Base-by-base conservation (phyloP, 805 yeast species). In the Hanseniaspora taiwanica region DNA sequence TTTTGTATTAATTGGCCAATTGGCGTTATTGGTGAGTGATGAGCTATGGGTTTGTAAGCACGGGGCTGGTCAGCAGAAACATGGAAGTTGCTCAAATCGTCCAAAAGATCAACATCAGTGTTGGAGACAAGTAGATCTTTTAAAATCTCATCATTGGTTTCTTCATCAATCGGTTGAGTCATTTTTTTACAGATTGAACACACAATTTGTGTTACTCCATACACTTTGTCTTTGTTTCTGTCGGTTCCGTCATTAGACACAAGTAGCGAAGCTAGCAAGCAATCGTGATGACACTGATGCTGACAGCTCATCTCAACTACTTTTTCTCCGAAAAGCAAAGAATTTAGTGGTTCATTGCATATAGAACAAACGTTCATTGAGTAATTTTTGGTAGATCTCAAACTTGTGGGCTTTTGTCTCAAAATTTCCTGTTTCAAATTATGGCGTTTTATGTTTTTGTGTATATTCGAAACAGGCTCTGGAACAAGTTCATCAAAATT, bases 251-350 rank as follows among this genome's bases (percentile, higher is more conserved):
- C 8, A 7, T 17, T 19, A 13, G 27, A n/a, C 19, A 16, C 10
- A 6, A 21, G 32, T 16, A 38, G 46, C 18, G 60, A 44, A 31
- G 62, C 39, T 3, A 57, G 44, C 24, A 59, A 65, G 44, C 77
- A 72, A 40, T 65, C 59, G 40, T 58, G 57, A 48, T 72, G 77
- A 21, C 65, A 53, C 31, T 57, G 56, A 48, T 71, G 75, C 6
- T 60, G 54, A 50, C 75, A 69, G 1, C 60, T 46, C 35, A 70
- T 44, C 25, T 63, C 66, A 3, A 71, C 42, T 1, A 64, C 45
- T 25, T 57, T 62, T 52, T 72, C 76, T 10, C 70, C 72, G 7
- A 51, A 48, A 27, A 70, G 58, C 12, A 59, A 54, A 35, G 55
- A 56, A 2, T 58, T 52, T 29, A 71, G 48, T 3, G 62, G 54